Evolutionary conservation across 805 yeast genomes (phyloP).

Genomic region (Scheffersomyces ergatensis): DNA sequence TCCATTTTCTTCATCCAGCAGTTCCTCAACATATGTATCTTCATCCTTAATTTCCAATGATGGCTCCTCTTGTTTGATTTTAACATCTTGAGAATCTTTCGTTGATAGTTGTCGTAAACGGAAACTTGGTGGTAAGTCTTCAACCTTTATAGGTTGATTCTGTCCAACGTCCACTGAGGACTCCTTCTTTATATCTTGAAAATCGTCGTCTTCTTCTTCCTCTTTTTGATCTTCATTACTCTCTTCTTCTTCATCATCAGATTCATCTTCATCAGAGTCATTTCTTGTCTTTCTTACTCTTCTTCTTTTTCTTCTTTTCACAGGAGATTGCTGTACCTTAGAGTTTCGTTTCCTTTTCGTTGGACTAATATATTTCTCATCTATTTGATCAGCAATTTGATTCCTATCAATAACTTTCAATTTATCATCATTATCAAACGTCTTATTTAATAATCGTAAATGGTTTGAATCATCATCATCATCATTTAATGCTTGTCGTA

Average conservation of each 20-base stretch:
- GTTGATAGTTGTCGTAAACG: background rate
- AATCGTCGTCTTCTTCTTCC: background rate
- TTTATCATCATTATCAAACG: constrained; percentile 5
- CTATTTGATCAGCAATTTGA: constrained; percentile 16
- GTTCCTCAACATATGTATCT: background rate
- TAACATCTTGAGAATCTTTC: background rate
- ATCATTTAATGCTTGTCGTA: constrained; percentile 8
- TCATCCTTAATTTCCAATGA: background rate
- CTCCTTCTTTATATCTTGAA: no score
- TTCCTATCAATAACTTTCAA: constrained; percentile 14
- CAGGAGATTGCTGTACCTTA: background rate
- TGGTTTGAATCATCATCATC: background rate
- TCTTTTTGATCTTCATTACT: background rate
- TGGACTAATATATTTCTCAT: constrained; percentile 13
- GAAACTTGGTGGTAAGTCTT: background rate
- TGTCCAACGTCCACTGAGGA: background rate
- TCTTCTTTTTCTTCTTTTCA: background rate
- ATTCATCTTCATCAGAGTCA: no score
- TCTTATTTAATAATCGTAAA: background rate
- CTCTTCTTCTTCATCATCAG: background rate
- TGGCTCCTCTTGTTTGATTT: background rate
- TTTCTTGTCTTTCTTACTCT: constrained; percentile 9
- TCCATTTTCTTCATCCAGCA: background rate
- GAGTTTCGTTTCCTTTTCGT: constrained; percentile 3
- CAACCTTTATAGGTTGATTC: background rate